phyloP scores from a whole-genome alignment of 176 grass and related monocot species.

The Triticum turgidum region DNA sequence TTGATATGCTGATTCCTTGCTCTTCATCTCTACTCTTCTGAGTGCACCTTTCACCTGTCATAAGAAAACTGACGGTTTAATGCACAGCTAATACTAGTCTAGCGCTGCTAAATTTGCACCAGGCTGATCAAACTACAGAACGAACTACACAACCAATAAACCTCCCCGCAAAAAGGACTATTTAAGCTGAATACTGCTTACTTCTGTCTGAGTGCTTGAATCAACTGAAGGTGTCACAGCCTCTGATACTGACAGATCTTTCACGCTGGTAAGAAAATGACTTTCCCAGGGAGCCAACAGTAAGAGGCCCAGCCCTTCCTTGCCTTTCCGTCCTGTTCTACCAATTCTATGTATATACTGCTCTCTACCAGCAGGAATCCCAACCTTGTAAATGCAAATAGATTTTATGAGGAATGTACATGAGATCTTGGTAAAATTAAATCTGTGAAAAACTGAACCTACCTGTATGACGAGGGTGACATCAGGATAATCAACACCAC shows the following conservation, averaged over 20 bases:
- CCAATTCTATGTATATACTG: constrained; percentile 95
- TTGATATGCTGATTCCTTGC: constrained; percentile 84
- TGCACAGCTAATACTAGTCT: neutral
- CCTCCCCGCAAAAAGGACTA: neutral
- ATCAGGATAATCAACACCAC: constrained; percentile 97
- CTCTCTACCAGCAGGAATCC: constrained; percentile 73
- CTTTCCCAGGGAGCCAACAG: constrained; percentile 87
- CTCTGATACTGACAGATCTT: constrained; percentile 78
- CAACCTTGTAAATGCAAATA: constrained; percentile 54
- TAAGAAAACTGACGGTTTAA: constrained; percentile 3
- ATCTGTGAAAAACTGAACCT: neutral
- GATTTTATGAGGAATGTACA: neutral
- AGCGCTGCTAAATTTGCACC: neutral
- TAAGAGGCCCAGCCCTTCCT: constrained; percentile 74
- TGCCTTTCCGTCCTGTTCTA: constrained; percentile 87
- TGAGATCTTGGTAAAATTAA: neutral
- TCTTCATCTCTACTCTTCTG: constrained; percentile 57
- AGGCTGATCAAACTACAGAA: neutral
- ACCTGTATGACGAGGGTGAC: constrained; percentile 92
- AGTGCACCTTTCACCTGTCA: constrained; percentile 58
- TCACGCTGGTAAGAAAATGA: constrained; percentile 56
- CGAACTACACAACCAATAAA: neutral
- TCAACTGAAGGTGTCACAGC: constrained; percentile 41
- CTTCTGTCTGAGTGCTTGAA: constrained; percentile 44
- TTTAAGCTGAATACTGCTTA: constrained; percentile 39